These are phyloP conservation scores for Tricholoma matsutake DNA, from an alignment of 768 basidiomycete genomes.

Conservation along the genomic window DNA sequence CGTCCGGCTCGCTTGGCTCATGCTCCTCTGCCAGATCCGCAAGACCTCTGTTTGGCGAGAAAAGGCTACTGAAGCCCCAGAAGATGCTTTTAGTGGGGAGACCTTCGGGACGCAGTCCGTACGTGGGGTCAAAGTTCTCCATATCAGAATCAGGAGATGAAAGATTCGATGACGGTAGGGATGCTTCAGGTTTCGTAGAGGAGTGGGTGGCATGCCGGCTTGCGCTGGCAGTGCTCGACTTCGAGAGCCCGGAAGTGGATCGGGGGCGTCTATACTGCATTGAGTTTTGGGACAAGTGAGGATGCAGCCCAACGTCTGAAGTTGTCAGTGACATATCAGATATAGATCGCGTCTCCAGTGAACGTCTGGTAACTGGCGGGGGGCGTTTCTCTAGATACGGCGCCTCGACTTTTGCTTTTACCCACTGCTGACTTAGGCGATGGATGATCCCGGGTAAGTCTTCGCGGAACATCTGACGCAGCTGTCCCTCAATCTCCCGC, in stretches of 20 bases:
- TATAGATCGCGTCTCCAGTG: constrained; percentile 38
- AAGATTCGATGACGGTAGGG: constrained; percentile 3
- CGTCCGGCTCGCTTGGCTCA: constrained; percentile 39
- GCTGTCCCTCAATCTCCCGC: constrained; percentile 93
- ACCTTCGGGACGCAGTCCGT: constrained; percentile 91
- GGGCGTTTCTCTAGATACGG: constrained; percentile 69
- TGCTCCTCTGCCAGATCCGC: constrained; percentile 78
- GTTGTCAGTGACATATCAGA: constrained; percentile 31
- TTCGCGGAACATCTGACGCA: constrained; percentile 97
- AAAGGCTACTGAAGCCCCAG: constrained; percentile 72
- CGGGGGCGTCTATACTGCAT: constrained; percentile 29
- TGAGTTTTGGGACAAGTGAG: constrained; percentile 11
- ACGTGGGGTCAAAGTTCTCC: constrained; percentile 94
- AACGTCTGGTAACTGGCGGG: constrained; percentile 28
- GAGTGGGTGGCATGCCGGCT: constrained; percentile 21
- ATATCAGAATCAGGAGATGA: constrained; percentile 36
- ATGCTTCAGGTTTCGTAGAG: constrained; percentile 19
- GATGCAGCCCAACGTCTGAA: constrained; percentile 14
- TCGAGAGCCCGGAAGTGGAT: constrained; percentile 38
- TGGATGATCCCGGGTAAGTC: constrained; percentile 97
- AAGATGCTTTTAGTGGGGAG: constrained; percentile 84
- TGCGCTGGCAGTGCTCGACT: constrained; percentile 27
- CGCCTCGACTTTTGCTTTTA: constrained; percentile 90
- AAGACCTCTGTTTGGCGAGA: constrained; percentile 62
- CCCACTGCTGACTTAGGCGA: constrained; percentile 92